Conservation (phyloP, 805 yeast genomes). For the Zygoascus tannicola region DNA sequence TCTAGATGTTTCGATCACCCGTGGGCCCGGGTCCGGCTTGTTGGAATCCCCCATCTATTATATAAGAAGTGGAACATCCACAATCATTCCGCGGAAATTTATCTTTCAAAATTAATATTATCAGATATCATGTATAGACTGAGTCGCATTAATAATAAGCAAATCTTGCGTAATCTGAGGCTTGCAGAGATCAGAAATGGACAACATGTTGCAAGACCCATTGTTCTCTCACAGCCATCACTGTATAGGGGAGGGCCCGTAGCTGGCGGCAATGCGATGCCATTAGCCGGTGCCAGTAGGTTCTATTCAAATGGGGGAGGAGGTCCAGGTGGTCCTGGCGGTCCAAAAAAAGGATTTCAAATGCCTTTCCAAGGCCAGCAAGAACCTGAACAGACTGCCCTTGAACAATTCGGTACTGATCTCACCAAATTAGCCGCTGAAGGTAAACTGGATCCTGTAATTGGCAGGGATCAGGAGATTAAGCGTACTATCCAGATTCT, state of each 20-base stretch:
- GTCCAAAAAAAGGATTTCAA: conserved; percentile 9
- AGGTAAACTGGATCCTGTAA: conserved; percentile 92
- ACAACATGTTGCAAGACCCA: neutral
- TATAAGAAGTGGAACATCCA: too few species aligned
- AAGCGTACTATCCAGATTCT: conserved; percentile 85
- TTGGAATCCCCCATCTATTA: too few species aligned
- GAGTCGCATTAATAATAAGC: neutral
- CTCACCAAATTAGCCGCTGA: conserved; percentile 77
- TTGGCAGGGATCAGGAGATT: conserved; percentile 94
- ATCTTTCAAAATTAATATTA: too few species aligned
- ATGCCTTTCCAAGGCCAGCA: conserved; percentile 11
- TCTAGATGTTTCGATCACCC: conserved; percentile 3
- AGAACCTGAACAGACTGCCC: conserved; percentile 44
- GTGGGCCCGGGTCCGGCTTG: too few species aligned
- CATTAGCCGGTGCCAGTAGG: neutral
- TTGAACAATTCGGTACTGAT: conserved; percentile 79
- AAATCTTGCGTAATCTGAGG: neutral
- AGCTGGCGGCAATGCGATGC: neutral
- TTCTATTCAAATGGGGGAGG: conserved; percentile 11
- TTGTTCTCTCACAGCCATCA: neutral
- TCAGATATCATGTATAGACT: neutral
- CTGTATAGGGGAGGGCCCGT: neutral
- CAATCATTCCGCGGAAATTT: too few species aligned
- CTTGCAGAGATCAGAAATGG: neutral
- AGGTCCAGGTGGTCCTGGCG: conserved; percentile 8